Evolutionary conservation across 768 basidiomycete genomes (phyloP).

Genomic region (Pleurotus pulmonarius): DNA sequence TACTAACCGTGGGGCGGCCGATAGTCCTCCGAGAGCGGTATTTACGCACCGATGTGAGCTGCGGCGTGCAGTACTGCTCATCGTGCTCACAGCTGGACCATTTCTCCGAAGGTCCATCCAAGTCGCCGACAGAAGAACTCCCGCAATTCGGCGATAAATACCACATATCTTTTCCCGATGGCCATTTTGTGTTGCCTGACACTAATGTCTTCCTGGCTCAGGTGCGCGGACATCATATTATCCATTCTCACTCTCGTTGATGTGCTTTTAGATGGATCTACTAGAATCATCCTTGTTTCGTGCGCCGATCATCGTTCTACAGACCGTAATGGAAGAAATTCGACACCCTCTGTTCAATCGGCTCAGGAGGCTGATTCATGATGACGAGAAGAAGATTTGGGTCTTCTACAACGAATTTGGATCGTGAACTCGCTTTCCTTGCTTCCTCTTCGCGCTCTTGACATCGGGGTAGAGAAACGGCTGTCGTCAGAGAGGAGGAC

Average conservation of each 20-base stretch:
- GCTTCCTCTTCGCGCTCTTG: not conserved
- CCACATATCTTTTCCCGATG: conserved; percentile 56
- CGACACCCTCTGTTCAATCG: conserved; percentile 94
- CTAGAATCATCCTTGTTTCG: conserved; percentile 74
- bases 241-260: not conserved
- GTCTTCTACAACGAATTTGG: conserved; percentile 86
- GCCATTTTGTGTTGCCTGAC: conserved; percentile 87
- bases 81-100: conserved; percentile 38
- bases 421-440: conserved; percentile 48
- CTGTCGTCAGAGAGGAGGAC: conserved; percentile 67
- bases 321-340: conserved; percentile 96
- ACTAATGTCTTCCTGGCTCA: conserved; percentile 94
- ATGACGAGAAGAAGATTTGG: conserved; percentile 84
- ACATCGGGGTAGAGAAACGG: conserved; percentile 60
- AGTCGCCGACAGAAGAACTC: conserved; percentile 38
- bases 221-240: conserved; percentile 33
- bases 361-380: conserved; percentile 76
- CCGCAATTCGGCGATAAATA: conserved; percentile 54
- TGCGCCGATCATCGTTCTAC: conserved; percentile 83
- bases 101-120: conserved; percentile 1
- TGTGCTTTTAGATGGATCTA: conserved; percentile 82
- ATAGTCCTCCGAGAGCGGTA: conserved; percentile 91
- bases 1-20: not conserved
- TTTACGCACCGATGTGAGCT: conserved; percentile 86
- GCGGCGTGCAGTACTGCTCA: conserved; percentile 73